These are phyloP conservation scores for Boletus insuetus DNA, from an alignment of 768 basidiomycete genomes.

Conservation along the genomic window DNA sequence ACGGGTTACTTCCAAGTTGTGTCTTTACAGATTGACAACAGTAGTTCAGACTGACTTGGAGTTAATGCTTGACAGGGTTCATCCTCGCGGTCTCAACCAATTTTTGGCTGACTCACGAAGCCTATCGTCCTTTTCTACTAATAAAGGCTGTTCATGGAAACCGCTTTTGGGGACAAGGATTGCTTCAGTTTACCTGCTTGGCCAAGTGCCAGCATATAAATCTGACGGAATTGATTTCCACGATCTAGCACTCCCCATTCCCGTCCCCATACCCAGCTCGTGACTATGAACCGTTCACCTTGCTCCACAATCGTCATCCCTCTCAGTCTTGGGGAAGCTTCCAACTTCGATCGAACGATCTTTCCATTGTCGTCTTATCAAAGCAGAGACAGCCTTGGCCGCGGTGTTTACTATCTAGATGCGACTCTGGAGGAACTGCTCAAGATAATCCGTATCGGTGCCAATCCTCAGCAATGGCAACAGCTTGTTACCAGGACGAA, in stretches of 20 bases:
- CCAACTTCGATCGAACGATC: not conserved
- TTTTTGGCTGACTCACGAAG: no score
- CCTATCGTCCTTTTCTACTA: not conserved
- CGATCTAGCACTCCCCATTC: not conserved
- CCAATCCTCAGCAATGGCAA: not conserved
- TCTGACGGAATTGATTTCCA: not conserved
- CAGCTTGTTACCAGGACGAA: not conserved
- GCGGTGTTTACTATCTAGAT: slow-evolving; percentile 5
- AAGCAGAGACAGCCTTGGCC: not conserved
- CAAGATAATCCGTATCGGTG: not conserved
- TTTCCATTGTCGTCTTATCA: slow-evolving; percentile 5
- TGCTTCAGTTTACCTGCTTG: not conserved
- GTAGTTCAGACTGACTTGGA: no score
- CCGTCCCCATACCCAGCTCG: not conserved
- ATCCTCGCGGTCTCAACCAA: not conserved
- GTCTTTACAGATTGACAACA: no score
- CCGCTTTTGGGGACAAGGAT: not conserved
- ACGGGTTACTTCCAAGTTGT: no score
- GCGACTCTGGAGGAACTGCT: not conserved
- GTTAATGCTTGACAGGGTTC: no score
- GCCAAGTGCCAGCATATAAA: not conserved
- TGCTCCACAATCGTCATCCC: slow-evolving; percentile 1
- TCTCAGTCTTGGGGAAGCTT: slow-evolving; percentile 1
- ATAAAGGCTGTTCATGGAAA: not conserved
- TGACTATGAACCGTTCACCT: not conserved